Base-by-base conservation (phyloP, 2,329 filamentous ascomycete species). In the Elsinoe batatas region DNA sequence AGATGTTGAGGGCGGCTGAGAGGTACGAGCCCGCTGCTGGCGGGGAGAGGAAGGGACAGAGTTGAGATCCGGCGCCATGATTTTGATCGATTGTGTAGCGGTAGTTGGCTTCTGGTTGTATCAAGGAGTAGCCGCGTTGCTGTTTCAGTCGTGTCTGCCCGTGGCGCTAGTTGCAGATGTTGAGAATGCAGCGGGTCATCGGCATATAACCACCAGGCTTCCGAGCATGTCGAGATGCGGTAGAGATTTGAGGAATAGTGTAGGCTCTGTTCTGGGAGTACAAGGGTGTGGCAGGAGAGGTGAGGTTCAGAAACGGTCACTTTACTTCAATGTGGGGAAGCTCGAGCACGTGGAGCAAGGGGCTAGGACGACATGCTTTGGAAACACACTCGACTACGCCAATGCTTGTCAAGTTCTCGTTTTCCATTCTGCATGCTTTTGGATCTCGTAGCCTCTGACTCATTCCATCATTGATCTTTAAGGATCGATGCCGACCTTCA, bases 51-150 rank as follows among this genome's bases (percentile, higher is more conserved):
- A 59, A 26, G 71, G 69, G 18, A 74, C 66, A 2, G 72, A 69
- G 61, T 74, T 77, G 58, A 75, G 62, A 61, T 79, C 77, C 54
- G 76, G 71, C 53, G 76, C 68, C 76, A 79, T 79, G 38, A 37
- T 58, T 53, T 53, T 42, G 33, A 6, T 30, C 2, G 17, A 26
- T 18, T 8, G 12, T 18, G 18, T 30, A 10, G 18, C 26, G 40
- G 10, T 44, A 26, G 40, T 22, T 44, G 40, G 13, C 38, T 20
- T 42, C n/a, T 22, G 15, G 17, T 44, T 3, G 18, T 44, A 8
- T 44, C 40, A 11, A 8, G 17, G 40, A 22, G 26, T 26, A 44
- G 40, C 40, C 40, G 40, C 40, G 40, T 44, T 44, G 18, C 12
- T 44, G 40, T 44, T 44, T 44, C 40, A 26, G 8, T 44, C 13